Percentiles rank a stretch among this genome's conserved stretches.
phyloP scores from a whole-genome alignment of 1,139 yeast species.

The Diutina mesorugosa region DNA sequence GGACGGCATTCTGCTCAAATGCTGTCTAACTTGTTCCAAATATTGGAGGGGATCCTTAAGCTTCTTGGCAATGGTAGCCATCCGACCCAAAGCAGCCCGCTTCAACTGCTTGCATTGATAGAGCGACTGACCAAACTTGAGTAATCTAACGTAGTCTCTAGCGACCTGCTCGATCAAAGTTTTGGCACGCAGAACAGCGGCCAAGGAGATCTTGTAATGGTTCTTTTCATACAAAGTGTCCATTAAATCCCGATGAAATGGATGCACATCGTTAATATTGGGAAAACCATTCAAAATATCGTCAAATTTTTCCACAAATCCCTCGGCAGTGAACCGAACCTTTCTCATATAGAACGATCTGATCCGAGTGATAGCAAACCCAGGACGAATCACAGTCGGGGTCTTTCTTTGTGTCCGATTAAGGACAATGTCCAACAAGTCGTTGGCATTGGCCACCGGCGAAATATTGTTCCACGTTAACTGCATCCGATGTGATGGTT shows the following conservation, averaged over 20 bases:
- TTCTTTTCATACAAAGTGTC: conserved; percentile 96
- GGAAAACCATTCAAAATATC: conserved; percentile 86
- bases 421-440: conserved; percentile 88
- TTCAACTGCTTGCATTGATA: conserved; percentile 98
- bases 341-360: conserved; percentile 98
- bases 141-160: conserved; percentile 84
- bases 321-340: conserved; percentile 91
- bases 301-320: conserved; percentile 82
- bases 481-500: conserved; percentile 45
- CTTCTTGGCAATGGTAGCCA: conserved; percentile 95
- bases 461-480: conserved; percentile 98
- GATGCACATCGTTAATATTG: conserved; percentile 93
- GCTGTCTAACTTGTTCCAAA: conserved; percentile 97
- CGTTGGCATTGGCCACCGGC: conserved; percentile 83
- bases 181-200: conserved; percentile 89
- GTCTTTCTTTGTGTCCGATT: conserved; percentile 98
- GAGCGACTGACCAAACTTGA: conserved; percentile 93
- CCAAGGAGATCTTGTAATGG: conserved; percentile 94
- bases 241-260: conserved; percentile 95
- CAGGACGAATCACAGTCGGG: conserved; percentile 94
- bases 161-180: conserved; percentile 90
- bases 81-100: conserved; percentile 97
- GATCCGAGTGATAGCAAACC: conserved; percentile 91
- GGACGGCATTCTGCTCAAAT: conserved; percentile 93
- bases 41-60: conserved; percentile 87